Percentiles rank a stretch among this genome's conserved stretches.
These are phyloP conservation scores for Xerocomellus chrysenteron DNA, from an alignment of 768 basidiomycete genomes.

Conservation along the genomic window DNA sequence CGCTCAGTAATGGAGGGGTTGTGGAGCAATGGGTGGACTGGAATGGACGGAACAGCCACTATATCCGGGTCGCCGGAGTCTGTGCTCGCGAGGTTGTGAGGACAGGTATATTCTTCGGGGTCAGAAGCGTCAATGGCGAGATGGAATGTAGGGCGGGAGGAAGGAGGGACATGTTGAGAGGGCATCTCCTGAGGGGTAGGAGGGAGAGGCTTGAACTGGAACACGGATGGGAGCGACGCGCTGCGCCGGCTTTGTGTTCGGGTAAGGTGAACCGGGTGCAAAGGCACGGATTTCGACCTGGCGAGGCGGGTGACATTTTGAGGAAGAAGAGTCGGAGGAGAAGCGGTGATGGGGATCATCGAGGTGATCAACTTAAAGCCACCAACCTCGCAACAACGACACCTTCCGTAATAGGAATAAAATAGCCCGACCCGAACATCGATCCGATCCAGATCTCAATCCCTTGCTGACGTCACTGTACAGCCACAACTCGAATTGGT, in stretches of 20 bases:
- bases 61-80: slow-evolving; percentile 5
- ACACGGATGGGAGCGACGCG: slow-evolving; percentile 41
- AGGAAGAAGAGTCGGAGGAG: background rate
- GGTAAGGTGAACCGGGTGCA: background rate
- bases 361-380: background rate
- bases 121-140: slow-evolving; percentile 19
- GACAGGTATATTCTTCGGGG: slow-evolving; percentile 13
- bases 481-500: background rate
- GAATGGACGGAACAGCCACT: too few relatives aligned
- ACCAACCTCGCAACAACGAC: background rate
- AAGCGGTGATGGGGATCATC: slow-evolving; percentile 2
- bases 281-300: background rate
- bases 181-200: background rate
- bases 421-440: too few relatives aligned
- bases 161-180: background rate
- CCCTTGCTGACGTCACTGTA: background rate
- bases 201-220: slow-evolving; percentile 14
- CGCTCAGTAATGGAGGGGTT: background rate
- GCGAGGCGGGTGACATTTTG: slow-evolving; percentile 1
- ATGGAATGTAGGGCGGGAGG: slow-evolving; percentile 13
- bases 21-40: too few relatives aligned
- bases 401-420: slow-evolving; percentile 8
- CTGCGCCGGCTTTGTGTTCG: background rate
- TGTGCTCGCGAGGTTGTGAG: background rate
- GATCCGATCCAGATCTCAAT: background rate